These are phyloP conservation scores for Meyerozyma carpophila DNA, from an alignment of 1,139 yeast genomes.

Conservation along the genomic window DNA sequence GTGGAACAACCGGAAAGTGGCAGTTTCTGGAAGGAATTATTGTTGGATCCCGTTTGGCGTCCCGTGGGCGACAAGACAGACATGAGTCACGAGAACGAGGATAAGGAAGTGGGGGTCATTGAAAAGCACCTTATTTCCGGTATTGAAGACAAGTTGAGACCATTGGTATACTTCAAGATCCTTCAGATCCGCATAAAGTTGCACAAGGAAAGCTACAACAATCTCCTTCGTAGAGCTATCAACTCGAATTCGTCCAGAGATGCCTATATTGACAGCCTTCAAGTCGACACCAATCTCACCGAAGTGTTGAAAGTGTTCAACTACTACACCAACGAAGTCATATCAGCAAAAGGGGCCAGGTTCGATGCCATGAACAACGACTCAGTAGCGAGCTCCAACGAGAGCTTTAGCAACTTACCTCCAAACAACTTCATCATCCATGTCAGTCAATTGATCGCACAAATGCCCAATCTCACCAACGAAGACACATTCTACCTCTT, in stretches of 20 bases:
- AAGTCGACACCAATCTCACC: conserved; percentile 15
- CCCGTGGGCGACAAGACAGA: conserved; percentile 6
- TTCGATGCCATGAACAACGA: conserved; percentile 11
- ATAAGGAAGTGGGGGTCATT: conserved; percentile 15
- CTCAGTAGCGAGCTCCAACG: conserved; percentile 4
- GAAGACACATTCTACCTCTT: conserved; percentile 30
- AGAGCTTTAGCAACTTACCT: conserved; percentile 9
- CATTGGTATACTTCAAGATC: conserved; percentile 28
- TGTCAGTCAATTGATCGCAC: conserved; percentile 16
- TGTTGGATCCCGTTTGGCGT: conserved; percentile 5
- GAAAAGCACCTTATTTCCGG: conserved; percentile 26
- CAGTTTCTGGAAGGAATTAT: conserved; percentile 3
- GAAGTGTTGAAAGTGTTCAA: conserved; percentile 30
- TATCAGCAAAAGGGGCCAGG: conserved; percentile 7
- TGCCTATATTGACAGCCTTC: conserved; percentile 16
- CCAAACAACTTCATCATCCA: conserved; percentile 22
- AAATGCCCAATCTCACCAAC: conserved; percentile 18
- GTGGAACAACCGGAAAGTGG: conserved; percentile 1
- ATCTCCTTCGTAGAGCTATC: conserved; percentile 16
- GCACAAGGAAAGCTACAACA: conserved; percentile 24
- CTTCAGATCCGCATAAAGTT: conserved; percentile 29
- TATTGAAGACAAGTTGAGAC: conserved; percentile 26
- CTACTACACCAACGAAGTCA: conserved; percentile 27
- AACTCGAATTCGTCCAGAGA: conserved; percentile 10
- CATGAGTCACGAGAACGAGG: conserved; percentile 4